Conservation (phyloP, 495 filamentous ascomycete species). For the Lasiosphaeris hirsuta region DNA sequence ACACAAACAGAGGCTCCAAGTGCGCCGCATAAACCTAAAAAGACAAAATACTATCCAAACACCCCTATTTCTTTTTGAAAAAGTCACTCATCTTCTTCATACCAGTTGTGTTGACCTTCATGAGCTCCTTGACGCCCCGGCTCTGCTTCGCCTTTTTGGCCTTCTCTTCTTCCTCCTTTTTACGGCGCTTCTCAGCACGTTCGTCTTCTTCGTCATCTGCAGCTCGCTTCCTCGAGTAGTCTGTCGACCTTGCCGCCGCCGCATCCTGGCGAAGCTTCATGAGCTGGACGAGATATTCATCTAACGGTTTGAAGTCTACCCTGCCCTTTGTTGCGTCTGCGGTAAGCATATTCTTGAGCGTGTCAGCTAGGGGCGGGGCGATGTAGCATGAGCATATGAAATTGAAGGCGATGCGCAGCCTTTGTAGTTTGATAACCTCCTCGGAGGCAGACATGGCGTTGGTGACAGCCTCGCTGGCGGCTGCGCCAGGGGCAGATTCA, state of each 20-base stretch:
- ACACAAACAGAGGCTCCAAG: not conserved
- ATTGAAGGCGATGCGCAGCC: constrained; percentile 68
- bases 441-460: constrained; percentile 48
- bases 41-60: not conserved
- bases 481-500: constrained; percentile 17
- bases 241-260: constrained; percentile 59
- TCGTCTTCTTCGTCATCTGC: constrained; percentile 71
- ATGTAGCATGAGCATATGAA: constrained; percentile 77
- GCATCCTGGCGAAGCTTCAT: constrained; percentile 65
- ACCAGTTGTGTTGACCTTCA: constrained; percentile 82
- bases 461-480: constrained; percentile 26
- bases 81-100: constrained; percentile 98
- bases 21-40: not conserved
- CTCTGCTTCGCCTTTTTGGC: constrained; percentile 66
- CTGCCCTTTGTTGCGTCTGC: constrained; percentile 20
- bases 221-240: constrained; percentile 72
- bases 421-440: constrained; percentile 58
- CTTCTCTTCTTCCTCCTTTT: constrained; percentile 61
- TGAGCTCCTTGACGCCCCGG: constrained; percentile 68
- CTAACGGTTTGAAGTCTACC: constrained; percentile 67
- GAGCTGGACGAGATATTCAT: constrained; percentile 62
- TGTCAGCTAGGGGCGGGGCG: constrained; percentile 45
- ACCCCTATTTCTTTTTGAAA: constrained; percentile 66
- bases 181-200: constrained; percentile 73
- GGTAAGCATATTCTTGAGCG: constrained; percentile 48